Percentiles rank a stretch among this genome's conserved stretches.
These are phyloP conservation scores for Diaporthe longicolla DNA, from an alignment of 2,329 filamentous ascomycete species.

Conservation along the genomic window DNA sequence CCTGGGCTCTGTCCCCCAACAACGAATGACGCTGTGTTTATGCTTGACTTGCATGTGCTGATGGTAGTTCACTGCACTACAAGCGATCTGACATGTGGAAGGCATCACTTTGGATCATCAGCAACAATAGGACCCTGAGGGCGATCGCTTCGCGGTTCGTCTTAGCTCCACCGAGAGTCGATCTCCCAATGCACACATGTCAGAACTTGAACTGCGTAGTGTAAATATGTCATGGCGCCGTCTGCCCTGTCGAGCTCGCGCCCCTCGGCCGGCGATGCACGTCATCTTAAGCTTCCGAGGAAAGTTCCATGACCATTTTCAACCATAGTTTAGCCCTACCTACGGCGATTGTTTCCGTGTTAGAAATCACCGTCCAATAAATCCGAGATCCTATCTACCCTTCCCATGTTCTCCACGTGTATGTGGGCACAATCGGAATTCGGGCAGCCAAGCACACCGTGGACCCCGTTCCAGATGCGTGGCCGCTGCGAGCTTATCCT, in stretches of 20 bases:
- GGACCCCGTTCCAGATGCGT: not conserved
- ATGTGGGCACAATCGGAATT: slow-evolving; percentile 2
- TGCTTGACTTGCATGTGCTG: slow-evolving; percentile 3
- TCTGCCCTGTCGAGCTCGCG: not conserved
- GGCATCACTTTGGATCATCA: not conserved
- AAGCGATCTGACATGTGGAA: not conserved
- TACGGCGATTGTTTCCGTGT: not conserved
- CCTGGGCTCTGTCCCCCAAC: not conserved
- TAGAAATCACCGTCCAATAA: not conserved
- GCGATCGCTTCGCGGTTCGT: not conserved
- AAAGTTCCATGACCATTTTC: not conserved
- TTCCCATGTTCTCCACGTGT: not conserved
- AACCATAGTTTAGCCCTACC: not conserved
- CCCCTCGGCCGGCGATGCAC: not conserved
- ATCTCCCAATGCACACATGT: not conserved
- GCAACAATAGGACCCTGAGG: not conserved
- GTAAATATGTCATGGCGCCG: not conserved
- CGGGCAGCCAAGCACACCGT: not conserved
- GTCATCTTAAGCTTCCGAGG: slow-evolving; percentile 19
- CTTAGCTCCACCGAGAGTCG: not conserved
- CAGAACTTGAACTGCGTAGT: no score
- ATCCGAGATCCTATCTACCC: not conserved
- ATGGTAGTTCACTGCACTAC: not conserved
- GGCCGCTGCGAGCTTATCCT: not conserved
- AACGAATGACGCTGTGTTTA: slow-evolving; percentile 18